Conservation (phyloP, 352 stramenopile species). For the Pythium brassicae region DNA sequence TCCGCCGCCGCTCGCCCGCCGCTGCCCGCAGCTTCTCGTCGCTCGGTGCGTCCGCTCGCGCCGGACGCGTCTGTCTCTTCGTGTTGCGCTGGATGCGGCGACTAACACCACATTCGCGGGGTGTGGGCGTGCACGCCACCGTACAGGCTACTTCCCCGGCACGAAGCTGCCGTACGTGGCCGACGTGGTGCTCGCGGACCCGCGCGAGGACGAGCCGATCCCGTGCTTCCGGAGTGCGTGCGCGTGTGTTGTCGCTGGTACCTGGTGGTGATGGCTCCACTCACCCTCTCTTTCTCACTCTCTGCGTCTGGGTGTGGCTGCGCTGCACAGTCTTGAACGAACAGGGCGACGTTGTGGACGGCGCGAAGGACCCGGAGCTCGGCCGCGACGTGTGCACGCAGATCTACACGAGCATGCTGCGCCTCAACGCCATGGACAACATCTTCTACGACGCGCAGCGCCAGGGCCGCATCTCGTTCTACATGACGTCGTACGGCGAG, state of each 20-base stretch:
- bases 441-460: slow-evolving; percentile 97
- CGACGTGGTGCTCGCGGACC: slow-evolving; percentile 85
- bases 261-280: too few species aligned
- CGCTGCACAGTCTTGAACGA: slow-evolving; percentile 73
- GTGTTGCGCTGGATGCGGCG: background rate
- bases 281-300: too few species aligned
- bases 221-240: slow-evolving; percentile 88
- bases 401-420: slow-evolving; percentile 87
- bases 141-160: slow-evolving; percentile 65
- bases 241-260: too few species aligned
- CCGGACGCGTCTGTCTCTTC: background rate
- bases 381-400: slow-evolving; percentile 70
- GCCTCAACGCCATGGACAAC: slow-evolving; percentile 94
- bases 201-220: slow-evolving; percentile 75
- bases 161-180: slow-evolving; percentile 87
- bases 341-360: slow-evolving; percentile 71
- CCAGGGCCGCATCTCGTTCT: slow-evolving; percentile 98
- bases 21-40: slow-evolving; percentile 22
- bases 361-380: slow-evolving; percentile 68
- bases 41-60: slow-evolving; percentile 18
- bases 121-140: too few species aligned
- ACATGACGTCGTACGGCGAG: slow-evolving; percentile 93
- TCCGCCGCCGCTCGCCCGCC: slow-evolving; percentile 5
- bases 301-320: too few species aligned
- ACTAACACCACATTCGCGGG: background rate